Base-by-base conservation (phyloP, 2,329 filamentous ascomycete genomes). In the Venturia carpophila region DNA sequence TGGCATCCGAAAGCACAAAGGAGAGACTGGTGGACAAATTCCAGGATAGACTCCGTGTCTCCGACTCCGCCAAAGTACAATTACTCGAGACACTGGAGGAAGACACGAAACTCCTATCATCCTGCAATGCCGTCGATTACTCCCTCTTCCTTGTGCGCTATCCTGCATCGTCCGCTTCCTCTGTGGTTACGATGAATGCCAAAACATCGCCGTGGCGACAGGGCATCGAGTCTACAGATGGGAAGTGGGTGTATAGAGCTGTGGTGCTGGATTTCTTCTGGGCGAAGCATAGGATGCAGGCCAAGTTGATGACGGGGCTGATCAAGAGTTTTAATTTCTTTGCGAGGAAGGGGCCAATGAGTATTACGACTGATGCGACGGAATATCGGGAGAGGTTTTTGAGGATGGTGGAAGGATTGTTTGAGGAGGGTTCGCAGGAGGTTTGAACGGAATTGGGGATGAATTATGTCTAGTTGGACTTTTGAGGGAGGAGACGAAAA, bases 221-320 rank as follows among this genome's bases (percentile, higher is more conserved):
- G 0, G 88, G 88, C 0, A 70, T 90, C 0, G 69, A 75, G 0
- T 88, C 86, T 11, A 77, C 80, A 0, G 85, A 90, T 69, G 83
- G 83, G 0, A 84, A 84, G 69, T 88, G 86, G 79, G 77, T 86
- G 15, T 91, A 90, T 70, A 82, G 88, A 2, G 86, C 83, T 3
- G 82, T 87, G 0, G 75, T 91, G 17, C 77, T 91, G 42, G 89
- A 91, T 73, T 91, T 92, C 75, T 90, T 91, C 77, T 91, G 88
- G 88, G 84, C 87, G 0, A 89, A 88, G 74, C 87, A 90, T 73
- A 87, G 87, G 69, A 70, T 86, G 0, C 86, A 84, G 64, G 84
- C 89, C 0, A 83, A 82, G 72, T 78, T 83, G 0, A 83, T 91
- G 82, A 89, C 87, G 0, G 80, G 82, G 0, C 73, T 90, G 43